phyloP scores from a whole-genome alignment of 1,284 basidiomycete species.

The Ustilago esculenta region DNA sequence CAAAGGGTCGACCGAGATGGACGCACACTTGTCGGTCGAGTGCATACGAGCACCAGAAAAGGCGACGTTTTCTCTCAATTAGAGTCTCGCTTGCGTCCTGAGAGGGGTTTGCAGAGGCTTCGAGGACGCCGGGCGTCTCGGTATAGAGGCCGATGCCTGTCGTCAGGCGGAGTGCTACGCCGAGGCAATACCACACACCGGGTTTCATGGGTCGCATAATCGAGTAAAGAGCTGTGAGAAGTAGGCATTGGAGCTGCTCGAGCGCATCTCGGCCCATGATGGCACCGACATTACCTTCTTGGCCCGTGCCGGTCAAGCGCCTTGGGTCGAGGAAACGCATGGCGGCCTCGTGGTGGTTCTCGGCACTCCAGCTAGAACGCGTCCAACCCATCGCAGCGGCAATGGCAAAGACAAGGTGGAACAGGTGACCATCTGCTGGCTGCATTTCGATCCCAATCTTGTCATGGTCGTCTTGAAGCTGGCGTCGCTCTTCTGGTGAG shows the following conservation, averaged over 20 bases:
- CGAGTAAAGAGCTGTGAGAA: slow-evolving; percentile 47
- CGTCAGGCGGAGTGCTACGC: slow-evolving; percentile 41
- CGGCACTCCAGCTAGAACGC: slow-evolving; percentile 41
- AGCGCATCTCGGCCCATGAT: slow-evolving; percentile 49
- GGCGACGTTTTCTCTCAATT: slow-evolving; percentile 35
- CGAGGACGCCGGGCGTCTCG: slow-evolving; percentile 31
- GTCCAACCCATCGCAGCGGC: slow-evolving; percentile 50
- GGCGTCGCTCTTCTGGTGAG: slow-evolving; percentile 8
- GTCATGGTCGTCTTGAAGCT: slow-evolving; percentile 22
- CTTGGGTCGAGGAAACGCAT: slow-evolving; percentile 46
- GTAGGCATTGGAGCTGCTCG: slow-evolving; percentile 47
- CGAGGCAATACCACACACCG: slow-evolving; percentile 49
- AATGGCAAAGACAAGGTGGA: slow-evolving; percentile 50
- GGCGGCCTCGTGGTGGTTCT: slow-evolving; percentile 51
- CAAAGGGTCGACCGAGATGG: slow-evolving; percentile 45
- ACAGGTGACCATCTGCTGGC: slow-evolving; percentile 48
- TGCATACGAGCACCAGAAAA: slow-evolving; percentile 51
- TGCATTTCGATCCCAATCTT: slow-evolving; percentile 41
- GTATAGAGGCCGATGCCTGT: slow-evolving; percentile 47
- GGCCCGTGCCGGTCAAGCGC: slow-evolving; percentile 10
- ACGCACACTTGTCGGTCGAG: slow-evolving; percentile 49
- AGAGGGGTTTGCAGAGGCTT: slow-evolving; percentile 11
- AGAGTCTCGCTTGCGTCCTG: slow-evolving; percentile 34
- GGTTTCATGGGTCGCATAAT: slow-evolving; percentile 51
- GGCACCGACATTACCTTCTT: slow-evolving; percentile 44